Conservation (phyloP, 2,329 filamentous ascomycete species). For the Xylaria sp. region DNA sequence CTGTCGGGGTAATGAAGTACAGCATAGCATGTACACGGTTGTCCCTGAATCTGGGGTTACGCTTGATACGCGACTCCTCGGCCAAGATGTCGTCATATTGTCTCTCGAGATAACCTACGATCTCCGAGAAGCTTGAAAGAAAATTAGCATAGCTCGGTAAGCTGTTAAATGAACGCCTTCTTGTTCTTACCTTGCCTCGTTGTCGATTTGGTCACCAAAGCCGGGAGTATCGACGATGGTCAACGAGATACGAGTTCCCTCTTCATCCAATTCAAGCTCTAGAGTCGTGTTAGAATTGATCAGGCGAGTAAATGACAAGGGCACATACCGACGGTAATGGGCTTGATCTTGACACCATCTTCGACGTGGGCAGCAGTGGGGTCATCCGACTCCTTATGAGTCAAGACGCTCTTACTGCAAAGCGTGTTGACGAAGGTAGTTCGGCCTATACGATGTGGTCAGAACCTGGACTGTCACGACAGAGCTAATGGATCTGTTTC, state of each 20-base stretch:
- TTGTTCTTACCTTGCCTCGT: constrained; percentile 86
- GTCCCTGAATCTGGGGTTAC: constrained; percentile 99
- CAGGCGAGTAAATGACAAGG: constrained; percentile 6
- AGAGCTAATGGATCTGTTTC: constrained; percentile 21
- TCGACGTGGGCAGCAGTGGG: constrained; percentile 88
- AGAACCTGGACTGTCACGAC: constrained; percentile 15
- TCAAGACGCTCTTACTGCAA: constrained; percentile 91
- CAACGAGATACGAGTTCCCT: constrained; percentile 96
- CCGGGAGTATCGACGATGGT: constrained; percentile 99
- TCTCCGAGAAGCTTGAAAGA: constrained; percentile 84
- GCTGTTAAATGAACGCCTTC: background rate
- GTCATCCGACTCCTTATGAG: constrained; percentile 94
- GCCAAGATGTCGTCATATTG: constrained; percentile 99
- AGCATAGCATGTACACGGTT: constrained; percentile 98
- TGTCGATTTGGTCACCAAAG: constrained; percentile 99
- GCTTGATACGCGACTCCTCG: constrained; percentile 99
- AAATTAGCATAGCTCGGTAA: constrained; percentile 12
- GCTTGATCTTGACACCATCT: constrained; percentile 98
- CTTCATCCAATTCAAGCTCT: constrained; percentile 97
- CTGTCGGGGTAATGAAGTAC: constrained; percentile 99
- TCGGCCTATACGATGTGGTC: constrained; percentile 71
- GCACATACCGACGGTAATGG: constrained; percentile 89
- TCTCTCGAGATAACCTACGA: constrained; percentile 97
- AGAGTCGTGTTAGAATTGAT: constrained; percentile 42
- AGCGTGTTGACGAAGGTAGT: constrained; percentile 99